Base-by-base conservation (phyloP, 2,329 filamentous ascomycete species). In the Aureobasidium sp. region DNA sequence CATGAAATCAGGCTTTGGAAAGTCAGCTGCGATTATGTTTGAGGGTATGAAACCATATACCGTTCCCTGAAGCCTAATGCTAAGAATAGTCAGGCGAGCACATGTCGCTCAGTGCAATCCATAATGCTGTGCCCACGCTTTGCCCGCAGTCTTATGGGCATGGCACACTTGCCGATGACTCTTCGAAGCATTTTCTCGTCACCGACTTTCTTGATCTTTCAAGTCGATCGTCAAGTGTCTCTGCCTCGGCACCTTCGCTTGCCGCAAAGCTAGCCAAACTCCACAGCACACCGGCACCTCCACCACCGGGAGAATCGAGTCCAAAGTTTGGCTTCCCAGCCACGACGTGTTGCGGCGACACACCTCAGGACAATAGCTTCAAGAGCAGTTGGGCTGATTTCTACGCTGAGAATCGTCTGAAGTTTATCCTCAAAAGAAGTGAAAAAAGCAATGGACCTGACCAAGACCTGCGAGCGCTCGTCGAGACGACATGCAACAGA, bases 261-360 rank as follows among this genome's bases (percentile, higher is more conserved):
- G 88, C 89, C 0, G 70, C 79, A 57, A 90, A 95, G 66, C 74
- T 96, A 6, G 89, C 86, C 1, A 81, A 78, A 63, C 72, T 96
- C 40, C 91, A 96, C 68, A 84, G 79, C 2, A 88, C 83, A 1
- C 81, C 85, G 0, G 87, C 86, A 0, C 86, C 88, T 0, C 67
- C 75, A 0, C 83, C 84, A 1, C 67, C 78, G 10, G 81, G 80
- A 17, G 75, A 79, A 58, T 69, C 76, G 1, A 74, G 64, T 32
- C 81, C 82, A 2, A 74, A 83, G 69, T 96, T 91, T 60, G 91
- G 91, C 2, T 96, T 96, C 64, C 86, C 87, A 0, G 84, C 85
- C 0, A 73, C 85, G 1, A 96, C 90, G 0, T 95, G 87, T 69
- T 96, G 91, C 68, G 90, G 90, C 2, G 80, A 88, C 40, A 93